Evolutionary conservation across 257 asterid species (phyloP), one percentile per base, ranked within the genome.

Genomic region (Nicotiana knightiana): DNA sequence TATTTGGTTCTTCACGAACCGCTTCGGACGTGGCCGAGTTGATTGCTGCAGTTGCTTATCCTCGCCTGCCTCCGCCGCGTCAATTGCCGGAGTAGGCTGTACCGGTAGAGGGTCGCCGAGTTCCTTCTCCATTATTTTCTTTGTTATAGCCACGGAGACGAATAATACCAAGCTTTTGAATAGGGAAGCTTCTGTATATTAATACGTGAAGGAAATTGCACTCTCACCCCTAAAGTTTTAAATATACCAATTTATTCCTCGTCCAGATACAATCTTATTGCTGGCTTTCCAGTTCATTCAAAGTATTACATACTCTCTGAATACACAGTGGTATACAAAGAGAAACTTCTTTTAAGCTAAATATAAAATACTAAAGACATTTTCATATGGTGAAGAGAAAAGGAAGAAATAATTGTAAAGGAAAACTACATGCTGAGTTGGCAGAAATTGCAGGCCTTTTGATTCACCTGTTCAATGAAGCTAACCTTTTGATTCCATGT

Each of bases 1-100:
- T 63, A 96, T 92, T 88, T 94, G 97, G 87, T 85, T 93, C 85
- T 83, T 96, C 61, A 96, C 86, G 83, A 94, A 96, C 4, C 98
- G 97, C 87, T 94, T 96, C 17, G 98, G 98, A 28, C 85, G 88
- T 37, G 88, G 84, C 9, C 76, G 83, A 48, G 37, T 21, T 43
- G 78, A 71, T 3, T 71, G 77, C 58, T 70, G 77, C 77, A 70
- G 35, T 71, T 33, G 6, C 59, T 71, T 11, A 4, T 1, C 37
- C n/a, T 71, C 13, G 15, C 39, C 78, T 6, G 46, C 7, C 24
- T 6, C 58, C 64, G 62, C 43, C 17, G 75, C 26, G 78, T 17
- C 24, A 9, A 10, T 24, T 32, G 77, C 18, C 15, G 51, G 28
- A 21, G 61, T 61, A 28, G 73, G 70, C 61, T 37, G 43, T 8